Percentiles rank a stretch among this genome's conserved stretches.
These are phyloP conservation scores for Aspergillus ochraceus DNA, from an alignment of 2,329 filamentous ascomycete genomes.

Conservation along the genomic window DNA sequence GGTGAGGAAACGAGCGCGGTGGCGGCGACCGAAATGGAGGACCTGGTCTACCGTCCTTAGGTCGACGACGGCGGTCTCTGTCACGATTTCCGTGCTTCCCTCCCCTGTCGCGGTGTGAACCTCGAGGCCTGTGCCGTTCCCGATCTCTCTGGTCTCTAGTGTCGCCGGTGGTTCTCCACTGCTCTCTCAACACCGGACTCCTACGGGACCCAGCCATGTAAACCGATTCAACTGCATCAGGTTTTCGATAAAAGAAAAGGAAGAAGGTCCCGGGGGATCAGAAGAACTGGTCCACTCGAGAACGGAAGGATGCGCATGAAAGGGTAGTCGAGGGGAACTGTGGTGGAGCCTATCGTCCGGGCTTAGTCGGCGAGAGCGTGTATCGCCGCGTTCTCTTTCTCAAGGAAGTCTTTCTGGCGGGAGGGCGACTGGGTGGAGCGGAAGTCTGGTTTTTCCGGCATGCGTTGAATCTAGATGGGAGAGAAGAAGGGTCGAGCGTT, in stretches of 20 bases:
- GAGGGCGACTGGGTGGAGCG: conserved; percentile 24
- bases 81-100: conserved; percentile 45
- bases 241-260: conserved; percentile 17
- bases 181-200: conserved; percentile 52
- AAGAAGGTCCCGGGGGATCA: conserved; percentile 11
- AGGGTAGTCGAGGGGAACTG: conserved; percentile 22
- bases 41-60: conserved; percentile 37
- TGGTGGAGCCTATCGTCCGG: conserved; percentile 19
- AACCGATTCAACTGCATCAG: conserved; percentile 45
- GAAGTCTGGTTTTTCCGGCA: conserved; percentile 35
- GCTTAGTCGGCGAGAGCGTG: conserved; percentile 19
- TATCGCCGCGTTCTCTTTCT: conserved; percentile 25
- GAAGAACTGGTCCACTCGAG: conserved; percentile 13
- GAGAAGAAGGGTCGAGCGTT: conserved; percentile 6
- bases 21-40: conserved; percentile 43
- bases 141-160: conserved; percentile 37
- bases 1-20: conserved; percentile 31
- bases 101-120: conserved; percentile 37
- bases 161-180: conserved; percentile 50
- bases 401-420: conserved; percentile 27
- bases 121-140: conserved; percentile 43
- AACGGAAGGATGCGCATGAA: conserved; percentile 15
- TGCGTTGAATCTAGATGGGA: conserved; percentile 12
- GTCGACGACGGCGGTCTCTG: conserved; percentile 35
- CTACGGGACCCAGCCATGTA: conserved; percentile 52